Evolutionary conservation across 1,139 yeast genomes (phyloP), one percentile per base, ranked within the genome.

Genomic region (Saccharomyces pastorianus): DNA sequence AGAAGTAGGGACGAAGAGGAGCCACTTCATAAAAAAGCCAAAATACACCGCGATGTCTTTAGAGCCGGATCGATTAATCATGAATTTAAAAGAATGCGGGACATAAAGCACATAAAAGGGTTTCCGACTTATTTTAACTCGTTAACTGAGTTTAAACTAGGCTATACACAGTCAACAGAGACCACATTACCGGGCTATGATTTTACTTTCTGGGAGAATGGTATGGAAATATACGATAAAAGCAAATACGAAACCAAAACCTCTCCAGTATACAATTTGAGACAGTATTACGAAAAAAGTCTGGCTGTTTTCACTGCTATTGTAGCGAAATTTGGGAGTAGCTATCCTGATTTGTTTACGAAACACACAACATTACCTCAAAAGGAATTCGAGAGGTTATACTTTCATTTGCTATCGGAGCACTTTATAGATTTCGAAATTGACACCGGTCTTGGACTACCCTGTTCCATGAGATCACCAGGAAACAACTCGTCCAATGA

Each of bases 281-380:
- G 76, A 52, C 83, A 81, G 57, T 81, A 78, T 62, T 74, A 76
- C 69, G 83, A 80, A 50, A 78, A 78, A 55, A 81, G 81, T 55
- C 62, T 71, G 38, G 73, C 71, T 54, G 76, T 77, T 52, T 54
- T 61, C 47, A 61, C 64, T 27, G 55, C 55, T 3, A 53, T 64
- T 28, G 56, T 54, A 27, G 51, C 51, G n/a, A 56, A 56, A 49
- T 58, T 62, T 41, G 54, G 60, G 41, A 49, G 56, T 26, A 55
- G 51, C 13, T 49, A 52, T 31, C 48, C 51, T 6, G 29, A 42
- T 8, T 23, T 56, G 25, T 42, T 52, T 4, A 48, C 46, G 13
- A 49, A 14, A 6, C 23, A 47, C 46, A 31, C 29, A 34, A 34
- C 14, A n/a, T 54, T 9, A 11, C 53, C 52, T 46, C 60, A 64